These are phyloP conservation scores for Penicillium salamii DNA, from an alignment of 495 filamentous ascomycete genomes.

Conservation along the genomic window DNA sequence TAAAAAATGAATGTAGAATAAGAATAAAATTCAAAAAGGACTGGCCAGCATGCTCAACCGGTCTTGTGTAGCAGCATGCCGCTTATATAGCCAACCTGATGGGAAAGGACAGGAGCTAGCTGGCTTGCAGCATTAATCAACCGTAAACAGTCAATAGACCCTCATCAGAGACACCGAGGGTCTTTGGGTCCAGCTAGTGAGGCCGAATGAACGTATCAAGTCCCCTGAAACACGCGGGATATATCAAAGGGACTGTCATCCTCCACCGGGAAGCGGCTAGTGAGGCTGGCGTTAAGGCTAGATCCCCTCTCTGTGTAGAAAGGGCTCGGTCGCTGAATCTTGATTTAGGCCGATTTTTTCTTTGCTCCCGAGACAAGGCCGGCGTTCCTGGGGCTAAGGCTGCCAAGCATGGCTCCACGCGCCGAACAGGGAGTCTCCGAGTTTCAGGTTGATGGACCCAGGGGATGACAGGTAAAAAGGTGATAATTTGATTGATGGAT, in stretches of 20 bases:
- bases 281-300: conserved; percentile 12
- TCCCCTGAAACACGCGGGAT: conserved; percentile 17
- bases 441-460: conserved; percentile 24
- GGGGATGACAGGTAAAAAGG: background rate
- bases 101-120: background rate
- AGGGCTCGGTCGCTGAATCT: background rate
- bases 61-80: background rate
- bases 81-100: conserved; percentile 10
- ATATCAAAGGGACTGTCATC: conserved; percentile 6
- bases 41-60: conserved; percentile 14
- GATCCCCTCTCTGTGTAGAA: background rate
- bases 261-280: conserved; percentile 8
- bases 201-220: conserved; percentile 1
- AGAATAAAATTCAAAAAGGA: conserved; percentile 15
- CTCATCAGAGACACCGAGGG: background rate
- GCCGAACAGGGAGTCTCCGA: conserved; percentile 16
- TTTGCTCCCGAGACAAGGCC: conserved; percentile 11
- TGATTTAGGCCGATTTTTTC: background rate
- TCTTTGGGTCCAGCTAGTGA: conserved; percentile 7
- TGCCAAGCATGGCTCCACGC: conserved; percentile 26
- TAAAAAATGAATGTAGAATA: conserved; percentile 23
- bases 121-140: conserved; percentile 14
- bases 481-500: background rate
- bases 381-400: conserved; percentile 12
- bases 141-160: conserved; percentile 11